Base-by-base conservation (phyloP, 2,329 filamentous ascomycete genomes). In the Colletotrichum sp. region DNA sequence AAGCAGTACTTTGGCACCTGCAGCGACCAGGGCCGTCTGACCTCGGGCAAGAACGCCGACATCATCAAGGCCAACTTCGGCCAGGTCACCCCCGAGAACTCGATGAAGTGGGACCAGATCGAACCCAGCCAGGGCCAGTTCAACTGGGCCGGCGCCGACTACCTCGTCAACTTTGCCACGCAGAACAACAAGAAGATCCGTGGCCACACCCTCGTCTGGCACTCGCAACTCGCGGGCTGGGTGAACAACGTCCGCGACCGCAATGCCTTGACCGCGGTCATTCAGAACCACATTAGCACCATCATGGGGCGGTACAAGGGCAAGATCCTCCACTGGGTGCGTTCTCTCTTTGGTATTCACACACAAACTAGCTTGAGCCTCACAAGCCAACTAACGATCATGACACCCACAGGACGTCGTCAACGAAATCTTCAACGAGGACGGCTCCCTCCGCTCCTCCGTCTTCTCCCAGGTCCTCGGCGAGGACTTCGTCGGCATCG, bases 391-490 rank as follows among this genome's bases (percentile, higher is more conserved):
- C 7, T 36, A 52, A 52, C 15, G 4, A 16, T 24, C 15, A 8
- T 15, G 30, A 5, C 1, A 49, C 8, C 30, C 15, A 86, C 15
- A 86, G 86, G 92, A 93, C 78, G 92, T 93, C 30, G 87, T 91
- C 74, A 93, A 93, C 83, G 92, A 93, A 81, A 91, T 93, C 81
- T 90, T 93, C 81, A 88, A 89, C 79, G 91, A 93, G 78, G 88
- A 92, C 79, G 93, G 92, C 44, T 85, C 82, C 5, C 86, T 93
- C 71, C 91, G 93, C 60, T 80, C 85, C 34, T 90, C 88, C 12
- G 92, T 94, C 79, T 95, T 94, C 86, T 93, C 87, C 79, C 88
- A 90, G 30, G 90, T 95, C 4, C 89, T 95, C 6, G 93, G 93
- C 60, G 93, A 95, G 85, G 89, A 90, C 82, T 95, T 93, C 81